phyloP scores from a whole-genome alignment of 1,284 basidiomycete species.

The Tilletia indica region DNA sequence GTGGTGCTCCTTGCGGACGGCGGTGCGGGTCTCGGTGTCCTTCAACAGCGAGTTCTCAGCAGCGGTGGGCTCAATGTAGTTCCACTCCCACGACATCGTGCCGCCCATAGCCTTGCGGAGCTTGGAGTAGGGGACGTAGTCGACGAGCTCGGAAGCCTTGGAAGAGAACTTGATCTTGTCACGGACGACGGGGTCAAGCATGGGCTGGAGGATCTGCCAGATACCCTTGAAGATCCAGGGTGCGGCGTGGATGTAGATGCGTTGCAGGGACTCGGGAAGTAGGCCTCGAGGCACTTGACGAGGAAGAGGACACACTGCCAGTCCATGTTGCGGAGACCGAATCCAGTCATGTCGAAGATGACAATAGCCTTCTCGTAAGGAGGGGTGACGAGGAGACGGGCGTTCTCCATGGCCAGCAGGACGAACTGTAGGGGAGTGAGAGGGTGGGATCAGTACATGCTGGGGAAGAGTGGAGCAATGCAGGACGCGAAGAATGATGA shows the following conservation, averaged over 20 bases:
- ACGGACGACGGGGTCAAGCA: slow-evolving; percentile 54
- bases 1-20: slow-evolving; percentile 44
- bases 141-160: slow-evolving; percentile 49
- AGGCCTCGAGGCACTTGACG: slow-evolving; percentile 55
- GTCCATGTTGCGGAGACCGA: slow-evolving; percentile 56
- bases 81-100: slow-evolving; percentile 55
- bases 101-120: slow-evolving; percentile 55
- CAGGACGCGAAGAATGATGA: neutral
- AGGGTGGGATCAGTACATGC: neutral
- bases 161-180: slow-evolving; percentile 55
- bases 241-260: slow-evolving; percentile 54
- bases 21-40: slow-evolving; percentile 45
- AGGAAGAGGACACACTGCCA: slow-evolving; percentile 55
- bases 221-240: slow-evolving; percentile 56
- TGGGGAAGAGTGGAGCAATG: no score
- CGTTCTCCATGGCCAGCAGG: slow-evolving; percentile 52
- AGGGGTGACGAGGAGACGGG: slow-evolving; percentile 48
- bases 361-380: slow-evolving; percentile 52
- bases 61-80: slow-evolving; percentile 53
- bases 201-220: slow-evolving; percentile 54
- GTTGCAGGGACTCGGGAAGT: slow-evolving; percentile 55
- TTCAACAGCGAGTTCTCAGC: slow-evolving; percentile 51
- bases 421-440: slow-evolving; percentile 37
- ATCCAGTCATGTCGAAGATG: slow-evolving; percentile 54
- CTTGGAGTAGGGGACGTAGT: slow-evolving; percentile 44